Evolutionary conservation across 306 rosid genomes (phyloP).

Genomic region (Quercus wislizeni): DNA sequence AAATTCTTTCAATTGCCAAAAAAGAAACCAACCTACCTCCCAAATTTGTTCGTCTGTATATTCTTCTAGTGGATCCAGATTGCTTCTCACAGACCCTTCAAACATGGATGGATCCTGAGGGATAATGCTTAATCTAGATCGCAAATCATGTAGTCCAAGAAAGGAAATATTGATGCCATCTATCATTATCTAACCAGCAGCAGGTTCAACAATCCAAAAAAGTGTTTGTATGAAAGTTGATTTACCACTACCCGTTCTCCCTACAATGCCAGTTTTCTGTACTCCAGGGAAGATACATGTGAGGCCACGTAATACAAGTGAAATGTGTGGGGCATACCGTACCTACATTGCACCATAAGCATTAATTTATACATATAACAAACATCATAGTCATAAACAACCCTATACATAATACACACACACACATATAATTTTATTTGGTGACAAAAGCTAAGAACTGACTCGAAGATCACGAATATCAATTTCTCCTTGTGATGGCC

Average conservation of each 20-base stretch:
- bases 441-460: background rate
- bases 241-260: no score
- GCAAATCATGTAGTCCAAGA: no score
- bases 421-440: background rate
- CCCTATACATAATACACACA: background rate
- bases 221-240: no score
- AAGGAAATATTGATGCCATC: no score
- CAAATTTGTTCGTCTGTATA: slow-evolving; percentile 44
- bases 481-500: no score
- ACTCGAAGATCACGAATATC: no score
- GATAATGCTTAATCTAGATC: no score
- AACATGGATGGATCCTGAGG: slow-evolving; percentile 17
- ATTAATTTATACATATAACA: no score
- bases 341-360: slow-evolving; percentile 14
- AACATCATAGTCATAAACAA: background rate
- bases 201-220: no score
- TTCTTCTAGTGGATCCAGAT: slow-evolving; percentile 50
- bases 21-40: slow-evolving; percentile 34
- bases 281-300: slow-evolving; percentile 43
- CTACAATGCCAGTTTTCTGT: slow-evolving; percentile 37
- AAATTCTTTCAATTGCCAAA: background rate
- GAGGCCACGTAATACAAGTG: slow-evolving; percentile 49
- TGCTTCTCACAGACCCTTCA: slow-evolving; percentile 53
- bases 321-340: slow-evolving; percentile 48
- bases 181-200: no score